Evolutionary conservation across 345 rosid species (phyloP).

Genomic region (Mercurialis annua): DNA sequence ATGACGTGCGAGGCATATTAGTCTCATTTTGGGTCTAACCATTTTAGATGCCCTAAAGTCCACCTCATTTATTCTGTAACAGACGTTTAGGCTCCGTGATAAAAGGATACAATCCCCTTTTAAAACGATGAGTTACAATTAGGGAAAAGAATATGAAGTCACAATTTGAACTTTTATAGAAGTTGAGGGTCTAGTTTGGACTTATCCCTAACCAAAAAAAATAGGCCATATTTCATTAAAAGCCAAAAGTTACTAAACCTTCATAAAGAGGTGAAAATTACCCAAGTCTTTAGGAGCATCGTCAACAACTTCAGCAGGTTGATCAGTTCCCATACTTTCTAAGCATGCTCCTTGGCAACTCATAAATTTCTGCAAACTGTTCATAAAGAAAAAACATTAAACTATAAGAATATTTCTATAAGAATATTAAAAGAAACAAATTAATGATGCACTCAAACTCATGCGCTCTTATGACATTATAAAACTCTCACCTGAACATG

Average conservation of each 20-base stretch:
- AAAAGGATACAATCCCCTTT: too few relatives aligned
- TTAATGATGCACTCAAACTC: background rate
- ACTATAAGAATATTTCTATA: background rate
- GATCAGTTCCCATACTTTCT: constrained; percentile 81
- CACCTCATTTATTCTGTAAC: too few relatives aligned
- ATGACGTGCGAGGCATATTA: too few relatives aligned
- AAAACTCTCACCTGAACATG: background rate
- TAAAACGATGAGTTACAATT: too few relatives aligned
- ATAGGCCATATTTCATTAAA: background rate
- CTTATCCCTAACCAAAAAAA: too few relatives aligned
- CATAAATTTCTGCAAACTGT: constrained; percentile 77
- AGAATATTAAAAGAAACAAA: constrained; percentile 10
- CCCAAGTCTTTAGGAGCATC: constrained; percentile 90
- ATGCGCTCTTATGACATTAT: too few relatives aligned
- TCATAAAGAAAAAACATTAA: constrained; percentile 10
- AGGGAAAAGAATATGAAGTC: too few relatives aligned
- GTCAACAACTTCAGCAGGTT: constrained; percentile 88
- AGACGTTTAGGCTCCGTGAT: too few relatives aligned
- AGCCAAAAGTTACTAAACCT: background rate
- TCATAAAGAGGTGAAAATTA: constrained; percentile 25
- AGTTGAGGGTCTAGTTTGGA: too few relatives aligned
- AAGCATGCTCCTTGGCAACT: constrained; percentile 83
- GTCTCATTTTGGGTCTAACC: too few relatives aligned
- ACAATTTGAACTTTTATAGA: too few relatives aligned
- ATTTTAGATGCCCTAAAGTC: too few relatives aligned